Base-by-base conservation (phyloP, 2,329 filamentous ascomycete genomes). In the Colletotrichum australisinense region DNA sequence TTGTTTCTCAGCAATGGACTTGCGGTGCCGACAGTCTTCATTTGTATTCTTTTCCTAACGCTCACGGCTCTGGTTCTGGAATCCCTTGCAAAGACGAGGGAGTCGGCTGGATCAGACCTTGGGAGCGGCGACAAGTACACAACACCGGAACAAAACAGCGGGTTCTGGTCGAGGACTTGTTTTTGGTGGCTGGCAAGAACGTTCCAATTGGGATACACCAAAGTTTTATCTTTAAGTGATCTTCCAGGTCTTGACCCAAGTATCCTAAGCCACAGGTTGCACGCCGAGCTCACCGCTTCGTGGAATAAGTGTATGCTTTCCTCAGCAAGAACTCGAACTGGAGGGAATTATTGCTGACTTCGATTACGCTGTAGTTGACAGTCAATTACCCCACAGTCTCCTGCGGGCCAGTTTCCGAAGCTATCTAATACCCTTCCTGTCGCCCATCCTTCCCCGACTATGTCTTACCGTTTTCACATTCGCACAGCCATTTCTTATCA, bases 401-500 rank as follows among this genome's bases (percentile, higher is more conserved):
- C 16, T 73, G 0, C 24, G n/a, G 30, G 66, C 66, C 9, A 77
- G 73, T 24, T 66, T 80, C 11, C 62, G 63, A 5, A 63, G 62
- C 22, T 77, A 76, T n/a, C 49, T 75, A 0, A 5, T 55, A 0
- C 67, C 77, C 0, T 76, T 80, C 28, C n/a, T 77, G 9, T 72
- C 75, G 0, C 73, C 72, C 1, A 38, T 78, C 22, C 69, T 79
- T 3, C 78, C 79, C 3, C 76, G 80, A 9, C 75, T 82, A 1
- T 76, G 73, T 53, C 73, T 76, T 14, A 76, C 79, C 1, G 75
- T 72, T 5, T 79, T 81, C 30, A 79, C 75, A 8, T 82, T 82
- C 73, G 65, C 77, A 0, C 80, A 81, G 60, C 80, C 80, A 2
- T 78, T 82, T 32, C 75, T 82, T 1, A 78, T 82, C 52, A 75